Percentiles rank a stretch among this genome's conserved stretches.
Evolutionary conservation across 768 basidiomycete genomes (phyloP).

Genomic region (Suillus sp.): DNA sequence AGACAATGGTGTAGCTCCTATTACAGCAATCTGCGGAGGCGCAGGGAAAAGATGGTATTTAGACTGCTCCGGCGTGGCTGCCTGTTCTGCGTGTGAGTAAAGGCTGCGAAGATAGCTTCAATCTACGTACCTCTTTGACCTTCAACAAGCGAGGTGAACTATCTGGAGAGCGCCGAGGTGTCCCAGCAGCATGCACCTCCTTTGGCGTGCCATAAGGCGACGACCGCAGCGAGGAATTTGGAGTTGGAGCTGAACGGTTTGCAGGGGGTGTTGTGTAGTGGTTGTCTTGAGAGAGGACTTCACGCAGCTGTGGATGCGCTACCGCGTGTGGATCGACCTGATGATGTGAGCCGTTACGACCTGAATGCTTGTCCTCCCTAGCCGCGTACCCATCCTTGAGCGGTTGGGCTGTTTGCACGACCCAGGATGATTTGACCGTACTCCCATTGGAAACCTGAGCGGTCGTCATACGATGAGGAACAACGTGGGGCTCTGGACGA

Average conservation of each 20-base stretch:
- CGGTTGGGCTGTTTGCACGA: slow-evolving; percentile 32
- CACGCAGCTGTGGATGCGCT: slow-evolving; percentile 30
- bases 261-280: slow-evolving; percentile 11
- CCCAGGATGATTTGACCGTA: slow-evolving; percentile 34
- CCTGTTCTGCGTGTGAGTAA: slow-evolving; percentile 22
- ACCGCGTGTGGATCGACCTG: slow-evolving; percentile 22
- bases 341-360: slow-evolving; percentile 20
- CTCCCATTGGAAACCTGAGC: slow-evolving; percentile 19
- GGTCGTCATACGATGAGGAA: slow-evolving; percentile 17
- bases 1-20: slow-evolving; percentile 31
- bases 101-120: background rate
- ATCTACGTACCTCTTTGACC: slow-evolving; percentile 29
- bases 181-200: slow-evolving; percentile 23
- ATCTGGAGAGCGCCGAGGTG: slow-evolving; percentile 24
- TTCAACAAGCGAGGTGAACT: slow-evolving; percentile 27
- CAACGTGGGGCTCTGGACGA: slow-evolving; percentile 14
- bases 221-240: slow-evolving; percentile 27
- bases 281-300: slow-evolving; percentile 35
- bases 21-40: slow-evolving; percentile 34
- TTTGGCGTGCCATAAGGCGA: slow-evolving; percentile 21
- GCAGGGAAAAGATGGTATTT: slow-evolving; percentile 17
- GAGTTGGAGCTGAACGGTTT: slow-evolving; percentile 26
- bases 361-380: slow-evolving; percentile 32
- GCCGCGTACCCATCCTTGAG: slow-evolving; percentile 22
- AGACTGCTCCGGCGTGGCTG: slow-evolving; percentile 25